These are phyloP conservation scores for Pichia deserticola DNA, from an alignment of 805 yeast species.

Conservation along the genomic window DNA sequence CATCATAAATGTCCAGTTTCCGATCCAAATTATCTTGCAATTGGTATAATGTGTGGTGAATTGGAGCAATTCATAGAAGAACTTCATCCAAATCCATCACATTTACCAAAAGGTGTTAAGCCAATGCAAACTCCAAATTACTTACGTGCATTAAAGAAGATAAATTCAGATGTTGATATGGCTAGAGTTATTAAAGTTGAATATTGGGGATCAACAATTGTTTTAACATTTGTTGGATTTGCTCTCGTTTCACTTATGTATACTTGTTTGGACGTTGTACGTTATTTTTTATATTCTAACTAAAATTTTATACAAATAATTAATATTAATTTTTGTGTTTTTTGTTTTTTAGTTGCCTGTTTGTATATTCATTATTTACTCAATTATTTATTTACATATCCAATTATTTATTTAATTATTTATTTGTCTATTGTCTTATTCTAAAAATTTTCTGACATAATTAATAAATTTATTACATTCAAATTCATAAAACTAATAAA, in stretches of 20 bases:
- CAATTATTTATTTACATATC: no score
- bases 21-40: conserved; percentile 79
- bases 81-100: conserved; percentile 50
- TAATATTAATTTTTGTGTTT: not conserved
- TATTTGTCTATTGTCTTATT: no score
- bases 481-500: not conserved
- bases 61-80: conserved; percentile 82
- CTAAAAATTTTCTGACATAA: no score
- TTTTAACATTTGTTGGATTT: conserved; percentile 16
- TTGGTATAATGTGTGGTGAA: conserved; percentile 81
- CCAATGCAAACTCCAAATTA: conserved; percentile 40
- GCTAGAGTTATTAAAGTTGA: conserved; percentile 15
- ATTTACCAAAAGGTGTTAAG: conserved; percentile 49
- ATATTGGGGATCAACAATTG: conserved; percentile 8
- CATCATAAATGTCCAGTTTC: conserved; percentile 71
- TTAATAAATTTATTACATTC: no score
- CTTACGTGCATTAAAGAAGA: conserved; percentile 38
- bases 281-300: not conserved
- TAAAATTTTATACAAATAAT: not conserved
- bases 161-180: conserved; percentile 29
- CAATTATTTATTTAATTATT: no score
- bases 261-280: not conserved
- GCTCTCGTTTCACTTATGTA: conserved; percentile 15
- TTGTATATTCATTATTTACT: no score
- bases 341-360: no score